These are phyloP conservation scores for Globisporangium splendens DNA, from an alignment of 352 stramenopile genomes.

Conservation along the genomic window DNA sequence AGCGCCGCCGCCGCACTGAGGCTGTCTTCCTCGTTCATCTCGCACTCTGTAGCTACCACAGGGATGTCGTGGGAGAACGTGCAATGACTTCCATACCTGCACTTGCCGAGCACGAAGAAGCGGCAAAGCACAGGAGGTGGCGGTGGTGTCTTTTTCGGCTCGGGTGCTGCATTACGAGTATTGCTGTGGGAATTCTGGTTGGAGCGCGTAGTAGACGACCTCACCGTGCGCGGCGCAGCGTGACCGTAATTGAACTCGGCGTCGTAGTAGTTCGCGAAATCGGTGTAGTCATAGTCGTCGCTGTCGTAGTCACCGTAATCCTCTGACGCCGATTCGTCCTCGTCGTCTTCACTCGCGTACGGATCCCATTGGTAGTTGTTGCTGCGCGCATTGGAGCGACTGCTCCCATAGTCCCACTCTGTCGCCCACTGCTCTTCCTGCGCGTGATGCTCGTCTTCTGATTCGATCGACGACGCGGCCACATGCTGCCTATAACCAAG, in stretches of 20 bases:
- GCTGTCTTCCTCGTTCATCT: constrained; percentile 26
- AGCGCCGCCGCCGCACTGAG: constrained; percentile 47
- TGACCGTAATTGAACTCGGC: neutral
- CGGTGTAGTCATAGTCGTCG: constrained; percentile 7
- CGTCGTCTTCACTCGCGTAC: constrained; percentile 1
- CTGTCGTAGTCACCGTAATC: constrained; percentile 11
- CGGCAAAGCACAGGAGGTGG: constrained; percentile 46
- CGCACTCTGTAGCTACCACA: constrained; percentile 21
- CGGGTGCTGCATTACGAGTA: neutral
- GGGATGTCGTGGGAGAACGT: constrained; percentile 68
- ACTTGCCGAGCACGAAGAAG: constrained; percentile 80
- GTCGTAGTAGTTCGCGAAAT: constrained; percentile 4
- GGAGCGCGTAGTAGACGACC: neutral
- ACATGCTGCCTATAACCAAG: neutral
- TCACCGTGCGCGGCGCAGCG: neutral
- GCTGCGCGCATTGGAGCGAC: neutral
- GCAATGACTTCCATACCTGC: constrained; percentile 63
- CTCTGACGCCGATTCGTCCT: constrained; percentile 9
- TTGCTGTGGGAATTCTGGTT: neutral
- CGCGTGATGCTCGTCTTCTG: neutral
- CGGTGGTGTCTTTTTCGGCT: constrained; percentile 9
- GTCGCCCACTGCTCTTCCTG: constrained; percentile 3
- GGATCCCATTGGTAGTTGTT: neutral
- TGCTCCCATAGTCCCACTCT: neutral
- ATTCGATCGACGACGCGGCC: neutral